phyloP scores from a whole-genome alignment of 176 grass and related monocot species.

The Aechmea fasciata region DNA sequence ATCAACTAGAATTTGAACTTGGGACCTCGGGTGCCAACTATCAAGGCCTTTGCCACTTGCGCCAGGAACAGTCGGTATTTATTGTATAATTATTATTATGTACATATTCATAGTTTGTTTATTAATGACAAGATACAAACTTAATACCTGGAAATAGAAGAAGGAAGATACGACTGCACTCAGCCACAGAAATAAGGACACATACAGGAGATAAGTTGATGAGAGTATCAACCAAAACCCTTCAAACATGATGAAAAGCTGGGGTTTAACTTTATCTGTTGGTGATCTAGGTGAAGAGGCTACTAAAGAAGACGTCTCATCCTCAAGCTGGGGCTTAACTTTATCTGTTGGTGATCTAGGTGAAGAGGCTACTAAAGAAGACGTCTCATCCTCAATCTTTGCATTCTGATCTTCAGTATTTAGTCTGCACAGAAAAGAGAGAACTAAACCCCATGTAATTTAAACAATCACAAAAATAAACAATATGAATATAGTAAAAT shows the following conservation, averaged over 20 bases:
- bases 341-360: slow-evolving; percentile 33
- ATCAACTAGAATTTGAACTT: no score
- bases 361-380: slow-evolving; percentile 47
- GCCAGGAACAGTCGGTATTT: no score
- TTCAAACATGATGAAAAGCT: slow-evolving; percentile 69
- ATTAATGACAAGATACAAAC: background rate
- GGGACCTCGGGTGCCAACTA: no score
- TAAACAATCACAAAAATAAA: background rate
- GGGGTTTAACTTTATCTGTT: slow-evolving; percentile 32
- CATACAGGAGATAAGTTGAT: slow-evolving; percentile 63
- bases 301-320: slow-evolving; percentile 51
- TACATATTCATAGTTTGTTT: no score
- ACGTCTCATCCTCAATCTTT: slow-evolving; percentile 39
- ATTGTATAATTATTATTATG: background rate
- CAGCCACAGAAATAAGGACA: slow-evolving; percentile 73
- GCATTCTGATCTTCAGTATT: slow-evolving; percentile 18
- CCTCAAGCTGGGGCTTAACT: slow-evolving; percentile 30
- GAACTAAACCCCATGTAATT: background rate
- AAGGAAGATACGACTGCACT: slow-evolving; percentile 78
- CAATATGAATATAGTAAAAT: background rate
- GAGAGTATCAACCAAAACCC: slow-evolving; percentile 70
- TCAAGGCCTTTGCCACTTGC: no score
- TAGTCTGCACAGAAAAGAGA: slow-evolving; percentile 28
- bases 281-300: slow-evolving; percentile 35
- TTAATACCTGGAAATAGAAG: slow-evolving; percentile 85